A percentile compares a stretch with the other conserved stretches of the same genome.
Conservation (phyloP, 441 rosid genomes). For the Corymbia citriodora region DNA sequence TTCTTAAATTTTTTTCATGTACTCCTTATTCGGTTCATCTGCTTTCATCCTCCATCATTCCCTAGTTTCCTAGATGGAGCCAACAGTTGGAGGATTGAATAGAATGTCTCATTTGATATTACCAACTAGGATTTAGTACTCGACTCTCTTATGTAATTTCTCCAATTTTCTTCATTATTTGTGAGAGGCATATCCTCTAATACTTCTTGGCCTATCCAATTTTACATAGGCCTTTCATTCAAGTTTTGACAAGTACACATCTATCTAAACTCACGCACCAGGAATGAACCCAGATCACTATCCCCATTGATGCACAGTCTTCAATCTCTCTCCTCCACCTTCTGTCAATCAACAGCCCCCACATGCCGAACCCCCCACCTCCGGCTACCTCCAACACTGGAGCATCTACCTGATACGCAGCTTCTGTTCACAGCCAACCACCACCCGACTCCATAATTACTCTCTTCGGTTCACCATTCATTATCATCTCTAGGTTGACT, state of each 20-base stretch:
- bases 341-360: not conserved
- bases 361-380: not conserved
- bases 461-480: not conserved
- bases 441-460: not conserved
- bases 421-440: not conserved
- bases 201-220: fast-evolving
- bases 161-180: not conserved
- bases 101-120: not conserved
- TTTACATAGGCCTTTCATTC: not conserved
- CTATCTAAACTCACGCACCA: not conserved
- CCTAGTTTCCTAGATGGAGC: not conserved
- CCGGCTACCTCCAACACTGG: not conserved
- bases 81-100: not conserved
- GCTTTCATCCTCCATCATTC: not conserved
- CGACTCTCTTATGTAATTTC: not conserved
- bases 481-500: not conserved
- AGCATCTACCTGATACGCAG: not conserved
- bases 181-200: not conserved
- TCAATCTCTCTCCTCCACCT: not conserved
- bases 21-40: not conserved
- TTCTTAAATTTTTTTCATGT: too few relatives aligned
- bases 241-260: not conserved
- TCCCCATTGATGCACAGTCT: not conserved
- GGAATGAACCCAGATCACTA: not conserved
- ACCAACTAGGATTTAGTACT: not conserved